Evolutionary conservation across 257 asterid genomes (phyloP), one percentile per base, ranked within the genome.

Genomic region (Salvia rosmarinus): DNA sequence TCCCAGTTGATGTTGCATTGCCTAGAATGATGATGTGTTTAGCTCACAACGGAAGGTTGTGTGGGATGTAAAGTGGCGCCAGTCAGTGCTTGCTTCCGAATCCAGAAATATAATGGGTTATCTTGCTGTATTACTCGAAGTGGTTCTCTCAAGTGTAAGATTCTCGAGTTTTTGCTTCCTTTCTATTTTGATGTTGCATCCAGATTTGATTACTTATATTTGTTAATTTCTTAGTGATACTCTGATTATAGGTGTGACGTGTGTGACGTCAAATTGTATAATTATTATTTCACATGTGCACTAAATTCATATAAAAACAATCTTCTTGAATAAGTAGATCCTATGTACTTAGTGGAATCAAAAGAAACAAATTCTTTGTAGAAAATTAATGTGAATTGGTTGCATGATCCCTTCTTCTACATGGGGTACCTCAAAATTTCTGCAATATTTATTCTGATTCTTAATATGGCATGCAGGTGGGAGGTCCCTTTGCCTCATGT

Each of bases 51-150:
- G 99, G 59, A 85, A 87, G 83, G 88, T 89, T 79, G 96, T 88
- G 71, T 88, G 99, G 98, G 99, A 91, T 83, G 77, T 89, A 46
- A 95, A 95, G 78, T 95, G 99, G 99, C 85, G 86, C 98, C 99
- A 10, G 82, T 73, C 52, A 64, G 64, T 83, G 81, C 74, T 58
- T 52, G 55, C 76, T 83, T 64, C 84, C 39, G 81, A 67, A 74
- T 83, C 95, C 80, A 84, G 72, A 75, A 83, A 77, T 68, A 83
- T 79, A 78, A 84, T 95, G 99, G 98, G 99, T 51, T 87, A 84
- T 85, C 97, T 95, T 73, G 99, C 95, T 75, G 92, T 89, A 75
- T 71, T 91, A 78, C 91, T 95, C 68, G 99, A 82, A 88, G 85
- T 87, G 97, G 99, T 74, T 89, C 91, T 32, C 82, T 91, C 46